phyloP scores from a whole-genome alignment of 768 basidiomycete genomes.

The Termitomyces heimii region DNA sequence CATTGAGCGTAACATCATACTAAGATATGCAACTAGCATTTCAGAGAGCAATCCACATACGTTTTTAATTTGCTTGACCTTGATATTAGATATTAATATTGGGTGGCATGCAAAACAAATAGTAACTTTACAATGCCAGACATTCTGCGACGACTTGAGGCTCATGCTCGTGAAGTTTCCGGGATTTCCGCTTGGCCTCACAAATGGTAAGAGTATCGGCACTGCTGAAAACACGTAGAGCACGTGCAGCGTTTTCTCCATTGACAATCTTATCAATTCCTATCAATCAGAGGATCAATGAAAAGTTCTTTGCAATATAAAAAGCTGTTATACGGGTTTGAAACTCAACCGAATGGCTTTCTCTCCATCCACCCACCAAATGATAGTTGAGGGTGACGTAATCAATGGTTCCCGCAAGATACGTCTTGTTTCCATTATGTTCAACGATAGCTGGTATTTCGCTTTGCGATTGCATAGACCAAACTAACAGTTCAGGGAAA shows the following conservation, averaged over 20 bases:
- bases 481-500: not conserved
- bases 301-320: not conserved
- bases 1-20: not conserved
- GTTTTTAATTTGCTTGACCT: too few relatives aligned
- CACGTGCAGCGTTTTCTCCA: not conserved
- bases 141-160: not conserved
- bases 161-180: not conserved
- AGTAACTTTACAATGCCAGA: not conserved
- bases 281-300: not conserved
- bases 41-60: too few relatives aligned
- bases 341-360: not conserved
- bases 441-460: not conserved
- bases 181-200: not conserved
- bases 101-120: not conserved
- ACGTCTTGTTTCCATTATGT: not conserved
- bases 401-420: not conserved
- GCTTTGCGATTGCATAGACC: not conserved
- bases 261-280: not conserved
- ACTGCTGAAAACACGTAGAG: not conserved
- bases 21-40: too few relatives aligned
- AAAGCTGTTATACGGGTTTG: not conserved
- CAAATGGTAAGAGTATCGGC: not conserved
- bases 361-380: not conserved
- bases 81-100: not conserved
- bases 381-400: not conserved